Base-by-base conservation (phyloP, 2,329 filamentous ascomycete species). In the Pseudopyrenochaeta lycopersici region DNA sequence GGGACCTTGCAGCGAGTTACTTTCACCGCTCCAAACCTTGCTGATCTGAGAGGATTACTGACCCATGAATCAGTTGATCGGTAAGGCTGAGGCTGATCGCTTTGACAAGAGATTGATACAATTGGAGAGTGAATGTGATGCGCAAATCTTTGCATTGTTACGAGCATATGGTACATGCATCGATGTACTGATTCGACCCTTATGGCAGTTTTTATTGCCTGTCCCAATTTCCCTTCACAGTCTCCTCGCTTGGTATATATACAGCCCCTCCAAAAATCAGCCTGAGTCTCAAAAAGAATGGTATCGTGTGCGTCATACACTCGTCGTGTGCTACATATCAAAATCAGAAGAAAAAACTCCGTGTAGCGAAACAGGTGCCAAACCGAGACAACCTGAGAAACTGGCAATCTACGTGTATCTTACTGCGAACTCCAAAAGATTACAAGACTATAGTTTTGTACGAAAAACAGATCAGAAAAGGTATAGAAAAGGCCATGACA, bases 291-390 rank as follows among this genome's bases (percentile, higher is more conserved):
- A 21, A 35, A 58, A 54, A 56, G 32, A 53, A 59, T 42, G 39
- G 43, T 54, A 57, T 64, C 68, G 60, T 69, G 58, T 68, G 57
- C 62, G 54, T 67, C 68, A 47, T 71, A 65, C 54, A 49, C 57
- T 63, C 56, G 54, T 64, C 49, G 44, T 64, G 58, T 67, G 42
- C 47, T 46, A 40, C 46, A 63, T 60, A 58, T 54, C 49, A 42
- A 51, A 48, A 51, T 9, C 45, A 52, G 41, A 52, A 44, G 46
- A 56, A 38, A 31, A 31, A 27, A 35, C 38, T 38, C 38, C 23
- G 48, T 46, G 17, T 14, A 48, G 33, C 10, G 45, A 51, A 56
- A 33, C 27, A 7, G 17, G 17, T 31, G 43, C 43, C 40, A 39
- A 32, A 54, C 30, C 35, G 17, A 54, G 43, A 20, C 40, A 41